Conservation (phyloP, 2,329 filamentous ascomycete genomes). For the Cercospora zeina region DNA sequence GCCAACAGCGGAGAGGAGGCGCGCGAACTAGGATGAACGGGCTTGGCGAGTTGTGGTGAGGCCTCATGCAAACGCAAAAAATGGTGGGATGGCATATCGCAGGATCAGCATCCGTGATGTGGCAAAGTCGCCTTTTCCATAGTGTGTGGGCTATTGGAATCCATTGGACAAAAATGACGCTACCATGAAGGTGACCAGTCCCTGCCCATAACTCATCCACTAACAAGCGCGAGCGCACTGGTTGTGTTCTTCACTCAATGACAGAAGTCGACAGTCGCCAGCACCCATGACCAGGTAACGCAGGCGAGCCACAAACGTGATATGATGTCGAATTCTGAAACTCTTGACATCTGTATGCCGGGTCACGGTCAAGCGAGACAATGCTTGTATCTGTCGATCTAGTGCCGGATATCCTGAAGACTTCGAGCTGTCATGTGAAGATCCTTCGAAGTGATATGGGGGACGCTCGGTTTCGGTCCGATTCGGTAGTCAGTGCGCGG, state of each 20-base stretch:
- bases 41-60: not conserved
- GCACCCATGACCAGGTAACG: not conserved
- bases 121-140: not conserved
- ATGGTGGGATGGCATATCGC: not conserved
- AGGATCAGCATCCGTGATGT: not conserved
- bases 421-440: not conserved
- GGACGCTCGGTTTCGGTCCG: not conserved
- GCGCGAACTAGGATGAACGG: not conserved
- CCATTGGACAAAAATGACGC: not conserved
- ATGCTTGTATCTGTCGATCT: not conserved
- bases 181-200: not conserved
- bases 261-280: constrained; percentile 3
- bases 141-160: not conserved
- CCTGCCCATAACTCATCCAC: not conserved
- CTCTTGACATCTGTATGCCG: not conserved
- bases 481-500: too few species aligned
- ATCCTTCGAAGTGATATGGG: not conserved
- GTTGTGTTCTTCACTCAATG: not conserved
- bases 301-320: not conserved
- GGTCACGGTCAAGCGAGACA: not conserved
- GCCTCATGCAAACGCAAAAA: not conserved
- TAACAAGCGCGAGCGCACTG: not conserved
- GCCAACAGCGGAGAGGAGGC: not conserved
- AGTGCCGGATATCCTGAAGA: not conserved
- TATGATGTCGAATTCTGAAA: not conserved